Base-by-base conservation (phyloP, 2,329 filamentous ascomycete genomes). In the Sphaerostilbella broomeana region DNA sequence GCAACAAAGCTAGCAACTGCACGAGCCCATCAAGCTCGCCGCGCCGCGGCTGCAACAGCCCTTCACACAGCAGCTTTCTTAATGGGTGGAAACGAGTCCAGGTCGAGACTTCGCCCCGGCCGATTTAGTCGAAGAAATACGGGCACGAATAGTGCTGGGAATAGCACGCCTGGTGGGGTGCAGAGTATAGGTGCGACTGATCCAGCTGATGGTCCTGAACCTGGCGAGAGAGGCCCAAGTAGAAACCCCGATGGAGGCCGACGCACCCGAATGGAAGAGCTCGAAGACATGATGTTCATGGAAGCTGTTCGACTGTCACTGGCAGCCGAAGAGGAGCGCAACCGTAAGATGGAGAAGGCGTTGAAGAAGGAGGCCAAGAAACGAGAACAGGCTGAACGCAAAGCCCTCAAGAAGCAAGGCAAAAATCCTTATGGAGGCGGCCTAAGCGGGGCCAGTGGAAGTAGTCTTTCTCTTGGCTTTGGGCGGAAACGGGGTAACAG, bases 221-320 rank as follows among this genome's bases (percentile, higher is more conserved):
- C 45, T 12, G 44, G 41, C 8, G 54, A 52, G 20, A 45, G 50
- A 24, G 46, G 44, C 4, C 47, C 52, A 12, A 45, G 51, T 8
- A 34, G 53, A 2, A 48, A 43, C 25, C 35, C 48, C 3, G 50
- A 51, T 8, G 51, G 50, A 11, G 52, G 52, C 40, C 53, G 68
- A 43, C 61, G 70, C 31, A 59, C 57, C 40, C 73, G 86, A 20
- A 78, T 94, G 56, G 86, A 94, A 16, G 89, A 97, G 51, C 72
- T 97, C 0, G 92, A 98, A 58, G 90, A 95, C 34, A 85, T 98
- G 69, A 98, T 98, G 92, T 88, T 97, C 70, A 87, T 92, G 72
- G 92, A 98, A 60, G 92, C 92, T 1, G 94, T 98, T 33, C 75
- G 92, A 26, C 62, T 95, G 20, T 95, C 88, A 33, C 69, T 98